Evolutionary conservation across 331 rosid species (phyloP), one percentile per base, ranked within the genome.

Genomic region (Cydonia oblonga): DNA sequence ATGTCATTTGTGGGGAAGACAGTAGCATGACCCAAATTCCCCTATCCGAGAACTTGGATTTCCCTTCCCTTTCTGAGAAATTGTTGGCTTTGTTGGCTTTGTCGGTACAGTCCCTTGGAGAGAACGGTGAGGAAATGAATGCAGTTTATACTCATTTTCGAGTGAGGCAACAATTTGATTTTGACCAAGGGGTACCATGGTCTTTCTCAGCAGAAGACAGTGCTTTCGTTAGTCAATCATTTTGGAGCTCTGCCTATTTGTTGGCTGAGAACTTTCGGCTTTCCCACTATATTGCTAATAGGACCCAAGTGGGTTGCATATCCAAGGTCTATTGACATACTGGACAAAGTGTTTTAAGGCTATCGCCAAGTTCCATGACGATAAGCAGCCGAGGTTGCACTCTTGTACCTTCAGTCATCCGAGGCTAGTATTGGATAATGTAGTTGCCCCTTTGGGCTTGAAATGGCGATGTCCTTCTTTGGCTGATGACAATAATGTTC

Each of bases 191-290:
- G 52, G 18, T 5, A 44, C 52, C 7, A 44, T 44, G 7, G 52
- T 44, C 1, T 44, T 44, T 44, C 52, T 7, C 0, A 44, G 0
- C 7, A 0, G 1, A 44, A 44, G 7, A 44, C 0, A 2, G 0
- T 14, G 18, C 6, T 6, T 44, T 0, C 0, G 3, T 44, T 1
- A 1, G 7, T 14, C 3, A 1, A 2, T 44, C 0, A 44, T 14
- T 44, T 44, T 44, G 16, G 6, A 44, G 19, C 52, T 44, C 19
- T 0, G 0, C 14, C 19, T 44, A 44, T 44, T 44, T 44, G 0
- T 0, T 0, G 1, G 2, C 3, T 14, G 0, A 44, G 3, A 44
- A 44, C 7, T 4, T 44, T 44, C 3, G 0, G 0, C 52, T 1
- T 44, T 44, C 19, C 19, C 3, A 1, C 52, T 44, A 44, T 44